A percentile compares a stretch with the other conserved stretches of the same genome.
Conservation (phyloP, 306 rosid species). For the Acmispon strigosus region DNA sequence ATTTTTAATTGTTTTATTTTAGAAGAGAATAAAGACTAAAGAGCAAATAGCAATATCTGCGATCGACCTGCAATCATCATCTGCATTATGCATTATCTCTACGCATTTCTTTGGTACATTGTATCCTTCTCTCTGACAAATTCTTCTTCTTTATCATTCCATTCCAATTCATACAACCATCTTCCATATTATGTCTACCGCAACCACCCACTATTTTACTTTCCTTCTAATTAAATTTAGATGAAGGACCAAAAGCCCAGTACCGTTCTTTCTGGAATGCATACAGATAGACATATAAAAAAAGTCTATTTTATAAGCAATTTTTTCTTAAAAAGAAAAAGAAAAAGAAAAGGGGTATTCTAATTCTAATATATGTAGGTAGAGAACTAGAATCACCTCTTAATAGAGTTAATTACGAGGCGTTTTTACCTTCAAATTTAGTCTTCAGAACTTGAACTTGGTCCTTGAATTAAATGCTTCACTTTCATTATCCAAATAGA, state of each 20-base stretch:
- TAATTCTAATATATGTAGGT: too few species aligned
- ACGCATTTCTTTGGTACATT: slow-evolving; percentile 37
- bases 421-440: too few species aligned
- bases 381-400: too few species aligned
- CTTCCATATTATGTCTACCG: background rate
- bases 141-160: slow-evolving; percentile 31
- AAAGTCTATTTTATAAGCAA: too few species aligned
- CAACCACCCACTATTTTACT: slow-evolving; percentile 13
- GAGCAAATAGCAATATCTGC: slow-evolving; percentile 4
- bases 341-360: too few species aligned
- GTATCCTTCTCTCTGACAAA: slow-evolving; percentile 45
- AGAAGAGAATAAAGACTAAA: slow-evolving; percentile 31
- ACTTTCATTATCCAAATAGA: too few species aligned
- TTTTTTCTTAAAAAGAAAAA: too few species aligned
- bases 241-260: background rate
- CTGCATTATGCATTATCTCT: background rate
- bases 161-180: background rate
- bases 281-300: background rate
- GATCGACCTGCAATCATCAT: slow-evolving; percentile 4
- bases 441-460: too few species aligned
- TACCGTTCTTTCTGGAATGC: background rate
- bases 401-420: too few species aligned
- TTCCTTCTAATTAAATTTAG: background rate
- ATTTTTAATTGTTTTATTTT: slow-evolving; percentile 13
- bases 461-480: too few species aligned